A percentile compares a stretch with the other conserved stretches of the same genome.
These are phyloP conservation scores for Pestalotiopsis sp. DNA, from an alignment of 2,329 filamentous ascomycete species.

Conservation along the genomic window DNA sequence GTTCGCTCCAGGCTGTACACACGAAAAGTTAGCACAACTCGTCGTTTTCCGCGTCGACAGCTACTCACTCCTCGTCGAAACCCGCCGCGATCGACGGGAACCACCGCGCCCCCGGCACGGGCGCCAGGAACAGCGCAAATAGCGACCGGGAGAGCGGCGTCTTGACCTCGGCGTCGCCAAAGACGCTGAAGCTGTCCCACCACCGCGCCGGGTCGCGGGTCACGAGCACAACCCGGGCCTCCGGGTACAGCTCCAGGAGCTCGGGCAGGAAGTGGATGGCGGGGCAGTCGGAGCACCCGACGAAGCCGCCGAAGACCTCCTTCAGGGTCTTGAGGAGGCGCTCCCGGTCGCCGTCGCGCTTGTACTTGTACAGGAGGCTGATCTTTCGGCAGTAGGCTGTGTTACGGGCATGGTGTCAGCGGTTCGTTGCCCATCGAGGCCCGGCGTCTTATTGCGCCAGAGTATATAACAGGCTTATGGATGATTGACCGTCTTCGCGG, in stretches of 20 bases:
- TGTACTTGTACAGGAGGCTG: constrained; percentile 29
- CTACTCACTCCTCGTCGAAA: constrained; percentile 12
- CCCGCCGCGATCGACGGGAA: constrained; percentile 1
- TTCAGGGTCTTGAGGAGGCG: constrained; percentile 34
- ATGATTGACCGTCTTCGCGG: constrained; percentile 33
- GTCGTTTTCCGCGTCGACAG: too few relatives aligned
- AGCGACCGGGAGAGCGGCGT: neutral
- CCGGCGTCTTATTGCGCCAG: too few relatives aligned
- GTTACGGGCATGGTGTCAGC: neutral
- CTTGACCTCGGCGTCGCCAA: neutral
- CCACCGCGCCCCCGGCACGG: constrained; percentile 17
- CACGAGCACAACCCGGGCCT: constrained; percentile 48
- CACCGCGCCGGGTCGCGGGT: constrained; percentile 36
- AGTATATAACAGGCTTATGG: too few relatives aligned
- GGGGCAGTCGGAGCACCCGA: constrained; percentile 46
- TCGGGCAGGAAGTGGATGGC: constrained; percentile 44
- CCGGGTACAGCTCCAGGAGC: constrained; percentile 48
- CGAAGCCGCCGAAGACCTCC: constrained; percentile 43
- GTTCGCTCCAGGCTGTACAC: neutral
- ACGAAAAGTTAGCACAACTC: too few relatives aligned
- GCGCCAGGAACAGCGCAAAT: constrained; percentile 5
- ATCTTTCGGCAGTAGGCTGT: constrained; percentile 24
- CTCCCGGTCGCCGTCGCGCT: constrained; percentile 25
- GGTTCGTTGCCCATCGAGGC: too few relatives aligned
- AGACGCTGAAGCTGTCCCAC: constrained; percentile 30